Base-by-base conservation (phyloP, 352 stramenopile genomes). In the Globisporangium radiosum region DNA sequence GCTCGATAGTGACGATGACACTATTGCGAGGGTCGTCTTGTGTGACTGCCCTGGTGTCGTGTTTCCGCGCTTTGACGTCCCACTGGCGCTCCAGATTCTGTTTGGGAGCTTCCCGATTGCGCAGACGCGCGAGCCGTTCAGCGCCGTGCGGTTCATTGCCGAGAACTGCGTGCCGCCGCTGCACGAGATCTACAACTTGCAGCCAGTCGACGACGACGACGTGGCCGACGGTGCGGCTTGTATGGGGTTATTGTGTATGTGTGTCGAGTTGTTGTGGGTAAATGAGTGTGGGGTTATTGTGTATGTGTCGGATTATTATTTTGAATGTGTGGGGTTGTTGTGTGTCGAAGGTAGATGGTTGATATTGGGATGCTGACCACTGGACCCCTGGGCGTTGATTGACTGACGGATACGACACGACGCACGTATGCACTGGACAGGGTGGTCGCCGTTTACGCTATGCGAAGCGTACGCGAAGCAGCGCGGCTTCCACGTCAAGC, bases 61-160 rank as follows among this genome's bases (percentile, higher is more conserved):
- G 39, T 92, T 92, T 47, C 85, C 85, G 4, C 79, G 81, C 4
- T 76, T 91, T 40, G 78, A 77, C 39, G 76, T 93, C 14, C 84
- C 84, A 1, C 57, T 86, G 33, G 60, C 79, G 36, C 63, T 93
- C 39, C 84, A 93, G 68, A 88, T 90, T 37, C 67, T 94, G 8
- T 90, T 94, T 62, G 84, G 84, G 15, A 90, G 81, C 65, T 93
- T 85, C 57, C 84, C 84, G 1, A 93, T 93, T 49, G 81, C 84
- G 10, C 87, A 96, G 67, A 92, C 85, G 7, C 80, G 87, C 10
- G 87, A 95, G 55, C 82, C 87, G 33, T 96, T 87, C 67, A 94
- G 81, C 56, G 82, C 85, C 9, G 75, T 94, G 42, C 84, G 85
- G 15, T 94, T 94, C 54, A 79, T 94, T 15, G 83, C 84, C 7